Evolutionary conservation across 2,329 filamentous ascomycete genomes (phyloP), one percentile per base, ranked within the genome.

Genomic region (Pseudocercospora fijiensis): DNA sequence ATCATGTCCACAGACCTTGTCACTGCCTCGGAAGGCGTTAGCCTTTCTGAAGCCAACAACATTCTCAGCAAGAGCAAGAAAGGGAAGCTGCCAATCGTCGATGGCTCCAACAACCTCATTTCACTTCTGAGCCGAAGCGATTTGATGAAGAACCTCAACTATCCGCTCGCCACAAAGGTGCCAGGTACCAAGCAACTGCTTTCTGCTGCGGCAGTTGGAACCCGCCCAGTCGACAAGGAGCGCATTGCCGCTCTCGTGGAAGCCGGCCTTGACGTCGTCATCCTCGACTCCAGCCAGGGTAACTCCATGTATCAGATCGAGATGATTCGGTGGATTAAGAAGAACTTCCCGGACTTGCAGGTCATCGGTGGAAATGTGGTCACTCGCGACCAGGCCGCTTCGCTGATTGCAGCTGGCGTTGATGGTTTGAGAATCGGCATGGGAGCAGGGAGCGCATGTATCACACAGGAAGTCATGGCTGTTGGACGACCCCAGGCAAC

Each of bases 391-490:
- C 95, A 99, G 83, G 95, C 95, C 70, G 95, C 96, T 59, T 83
- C 86, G 67, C 83, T 99, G 71, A 98, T 99, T 74, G 91, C 90
- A 66, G 95, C 94, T 70, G 95, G 95, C 76, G 94, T 91, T 64
- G 95, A 99, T 77, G 96, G 95, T 78, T 87, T 99, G 72, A 91
- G 95, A 77, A 99, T 99, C 76, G 95, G 95, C 77, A 99, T 99
- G 95, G 95, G 95, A 72, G 96, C 92, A 76, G 95, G 95, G 76
- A 96, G 91, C 76, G 95, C 95, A 76, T 99, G 95, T 81, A 99
- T 99, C 73, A 99, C 95, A 62, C 95, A 99, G 81, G 95, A 99
- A 82, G 96, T 99, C 76, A 99, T 99, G 95, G 95, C 95, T 71
- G 94, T 99, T 57, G 95, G 96, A 65, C 90, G 95, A 74, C 95